A percentile compares a stretch with the other conserved stretches of the same genome.
phyloP scores from a whole-genome alignment of 345 rosid genomes.

The Syzygium jambos region DNA sequence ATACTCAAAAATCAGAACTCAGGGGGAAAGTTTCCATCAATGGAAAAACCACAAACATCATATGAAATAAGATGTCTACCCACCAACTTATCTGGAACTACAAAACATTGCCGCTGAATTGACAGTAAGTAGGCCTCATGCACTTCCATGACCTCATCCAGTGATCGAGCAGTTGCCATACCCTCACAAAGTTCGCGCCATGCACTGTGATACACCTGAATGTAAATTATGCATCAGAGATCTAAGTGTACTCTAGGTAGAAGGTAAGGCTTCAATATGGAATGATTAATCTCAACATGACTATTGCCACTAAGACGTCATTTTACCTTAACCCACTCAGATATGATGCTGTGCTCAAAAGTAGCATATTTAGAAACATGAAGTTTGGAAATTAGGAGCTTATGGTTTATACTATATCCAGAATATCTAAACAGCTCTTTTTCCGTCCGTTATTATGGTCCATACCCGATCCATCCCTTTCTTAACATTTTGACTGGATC shows the following conservation, averaged over 20 bases:
- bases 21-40: not conserved
- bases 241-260: not conserved
- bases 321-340: not conserved
- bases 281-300: not conserved
- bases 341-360: not conserved
- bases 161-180: slow-evolving; percentile 79
- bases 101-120: slow-evolving; percentile 95
- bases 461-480: not conserved
- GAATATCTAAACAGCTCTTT: not conserved
- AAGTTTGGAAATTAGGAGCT: not conserved
- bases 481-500: not conserved
- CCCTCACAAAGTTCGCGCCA: slow-evolving; percentile 97
- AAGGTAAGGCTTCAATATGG: not conserved
- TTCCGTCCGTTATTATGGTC: not conserved
- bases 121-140: slow-evolving; percentile 88
- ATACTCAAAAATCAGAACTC: not conserved
- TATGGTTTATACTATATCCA: not conserved
- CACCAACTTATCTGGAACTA: slow-evolving; percentile 96
- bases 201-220: slow-evolving; percentile 92
- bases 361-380: not conserved
- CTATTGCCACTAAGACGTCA: not conserved
- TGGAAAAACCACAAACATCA: not conserved
- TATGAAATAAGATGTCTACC: not conserved
- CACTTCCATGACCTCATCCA: slow-evolving; percentile 93
- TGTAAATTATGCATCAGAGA: not conserved